Conservation (phyloP, 2,329 filamentous ascomycete genomes). For the Ophiostoma ulmi region DNA sequence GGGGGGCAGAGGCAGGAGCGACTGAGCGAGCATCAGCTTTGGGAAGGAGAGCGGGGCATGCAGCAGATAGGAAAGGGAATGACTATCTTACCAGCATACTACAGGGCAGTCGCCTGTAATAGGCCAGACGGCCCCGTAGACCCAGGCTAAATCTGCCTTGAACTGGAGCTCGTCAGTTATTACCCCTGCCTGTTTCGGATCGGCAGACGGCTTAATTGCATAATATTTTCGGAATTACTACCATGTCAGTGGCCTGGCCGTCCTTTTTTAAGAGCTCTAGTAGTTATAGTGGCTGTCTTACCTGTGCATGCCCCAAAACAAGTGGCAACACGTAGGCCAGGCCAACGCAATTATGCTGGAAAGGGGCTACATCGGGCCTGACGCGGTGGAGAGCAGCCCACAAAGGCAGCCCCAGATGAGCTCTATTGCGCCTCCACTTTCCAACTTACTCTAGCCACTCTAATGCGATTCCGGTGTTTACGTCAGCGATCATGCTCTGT, state of each 20-base stretch:
- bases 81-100: not conserved
- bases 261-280: not conserved
- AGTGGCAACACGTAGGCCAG: not conserved
- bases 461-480: conserved; percentile 14
- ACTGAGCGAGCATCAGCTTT: conserved; percentile 9
- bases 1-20: conserved; percentile 15
- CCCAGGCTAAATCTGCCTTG: not conserved
- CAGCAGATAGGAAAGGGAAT: not conserved
- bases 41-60: conserved; percentile 20
- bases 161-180: not conserved
- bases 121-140: not conserved
- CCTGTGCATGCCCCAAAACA: not conserved
- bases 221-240: not conserved
- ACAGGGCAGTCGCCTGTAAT: not conserved
- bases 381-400: conserved; percentile 9
- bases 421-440: conserved; percentile 8
- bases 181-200: not conserved
- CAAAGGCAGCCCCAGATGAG: conserved; percentile 12
- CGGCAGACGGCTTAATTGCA: conserved; percentile 4
- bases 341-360: not conserved
- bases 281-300: not conserved
- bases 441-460: not conserved
- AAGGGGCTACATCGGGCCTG: conserved; percentile 9
- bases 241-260: not conserved
- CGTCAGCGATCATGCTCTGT: conserved; percentile 8